Percentiles rank a stretch among this genome's conserved stretches.
Evolutionary conservation across 2,329 filamentous ascomycete species (phyloP).

Genomic region (Curvularia spicifera): DNA sequence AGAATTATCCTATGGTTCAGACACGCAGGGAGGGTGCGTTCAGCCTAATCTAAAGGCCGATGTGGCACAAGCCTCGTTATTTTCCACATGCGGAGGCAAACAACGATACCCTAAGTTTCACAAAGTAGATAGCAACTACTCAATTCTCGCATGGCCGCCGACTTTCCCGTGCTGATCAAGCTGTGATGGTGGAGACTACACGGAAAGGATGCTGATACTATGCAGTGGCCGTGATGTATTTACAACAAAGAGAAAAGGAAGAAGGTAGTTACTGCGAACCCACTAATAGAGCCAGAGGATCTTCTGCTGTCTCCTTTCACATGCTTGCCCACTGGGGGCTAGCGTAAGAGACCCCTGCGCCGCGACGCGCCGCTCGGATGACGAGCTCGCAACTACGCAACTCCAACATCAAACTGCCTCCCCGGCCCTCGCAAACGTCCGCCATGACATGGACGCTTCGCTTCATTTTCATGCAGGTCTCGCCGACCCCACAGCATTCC

Average conservation of each 20-base stretch:
- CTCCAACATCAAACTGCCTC: slow-evolving; percentile 8
- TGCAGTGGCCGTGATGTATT: not conserved
- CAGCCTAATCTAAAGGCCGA: not conserved
- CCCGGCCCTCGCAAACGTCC: slow-evolving; percentile 16
- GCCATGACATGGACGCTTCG: slow-evolving; percentile 34
- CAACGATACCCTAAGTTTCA: slow-evolving; percentile 12
- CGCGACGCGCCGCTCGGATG: slow-evolving; percentile 15
- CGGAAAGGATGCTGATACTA: not conserved
- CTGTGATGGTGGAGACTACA: not conserved
- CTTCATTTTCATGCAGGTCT: slow-evolving; percentile 28
- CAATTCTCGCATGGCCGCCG: not conserved
- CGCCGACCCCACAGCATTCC: slow-evolving; percentile 24
- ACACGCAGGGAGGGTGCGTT: not conserved
- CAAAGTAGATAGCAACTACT: slow-evolving; percentile 12
- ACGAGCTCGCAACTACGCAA: slow-evolving; percentile 13
- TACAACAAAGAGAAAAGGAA: not conserved
- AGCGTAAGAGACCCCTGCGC: slow-evolving; percentile 17
- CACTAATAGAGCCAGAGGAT: not conserved
- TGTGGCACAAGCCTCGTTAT: not conserved
- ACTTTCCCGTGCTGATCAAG: not conserved
- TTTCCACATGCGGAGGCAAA: slow-evolving; percentile 3
- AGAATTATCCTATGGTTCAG: not conserved
- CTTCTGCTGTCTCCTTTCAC: slow-evolving; percentile 5
- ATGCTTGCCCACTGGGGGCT: slow-evolving; percentile 7
- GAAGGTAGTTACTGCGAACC: not conserved